Percentiles rank a stretch among this genome's conserved stretches.
Conservation (phyloP, 2,329 filamentous ascomycete species). For the Pseudogymnoascus sp. region DNA sequence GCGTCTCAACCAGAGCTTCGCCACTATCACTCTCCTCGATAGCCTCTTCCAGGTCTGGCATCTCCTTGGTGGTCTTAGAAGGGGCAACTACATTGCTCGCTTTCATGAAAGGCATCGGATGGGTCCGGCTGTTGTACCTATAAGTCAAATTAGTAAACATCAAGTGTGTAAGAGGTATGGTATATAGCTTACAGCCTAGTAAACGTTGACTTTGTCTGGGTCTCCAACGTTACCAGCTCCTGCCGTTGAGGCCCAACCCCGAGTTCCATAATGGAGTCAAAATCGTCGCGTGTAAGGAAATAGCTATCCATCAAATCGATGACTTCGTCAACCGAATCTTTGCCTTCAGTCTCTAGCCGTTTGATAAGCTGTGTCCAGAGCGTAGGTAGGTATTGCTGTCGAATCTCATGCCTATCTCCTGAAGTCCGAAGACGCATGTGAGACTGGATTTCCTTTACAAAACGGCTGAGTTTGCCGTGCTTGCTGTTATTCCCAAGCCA, state of each 20-base stretch:
- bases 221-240: constrained; percentile 66
- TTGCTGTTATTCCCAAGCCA: constrained; percentile 98
- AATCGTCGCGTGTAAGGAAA: constrained; percentile 89
- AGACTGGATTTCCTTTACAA: constrained; percentile 87
- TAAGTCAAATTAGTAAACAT: not conserved
- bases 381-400: constrained; percentile 86
- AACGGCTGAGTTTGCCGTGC: constrained; percentile 65
- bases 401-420: constrained; percentile 85
- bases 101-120: constrained; percentile 95
- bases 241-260: constrained; percentile 79
- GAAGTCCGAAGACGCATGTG: constrained; percentile 91
- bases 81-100: constrained; percentile 67
- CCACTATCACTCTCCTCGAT: constrained; percentile 83
- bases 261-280: constrained; percentile 84
- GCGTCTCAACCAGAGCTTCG: constrained; percentile 47
- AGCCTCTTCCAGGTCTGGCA: constrained; percentile 90
- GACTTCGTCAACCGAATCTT: constrained; percentile 69
- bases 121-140: constrained; percentile 77
- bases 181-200: constrained; percentile 64
- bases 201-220: constrained; percentile 80
- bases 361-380: constrained; percentile 77
- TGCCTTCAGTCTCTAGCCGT: constrained; percentile 67
- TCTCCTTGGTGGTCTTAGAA: constrained; percentile 63
- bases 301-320: constrained; percentile 98
- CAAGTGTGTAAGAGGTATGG: not conserved